Conservation (phyloP, 257 asterid genomes). For the Avicennia marina region DNA sequence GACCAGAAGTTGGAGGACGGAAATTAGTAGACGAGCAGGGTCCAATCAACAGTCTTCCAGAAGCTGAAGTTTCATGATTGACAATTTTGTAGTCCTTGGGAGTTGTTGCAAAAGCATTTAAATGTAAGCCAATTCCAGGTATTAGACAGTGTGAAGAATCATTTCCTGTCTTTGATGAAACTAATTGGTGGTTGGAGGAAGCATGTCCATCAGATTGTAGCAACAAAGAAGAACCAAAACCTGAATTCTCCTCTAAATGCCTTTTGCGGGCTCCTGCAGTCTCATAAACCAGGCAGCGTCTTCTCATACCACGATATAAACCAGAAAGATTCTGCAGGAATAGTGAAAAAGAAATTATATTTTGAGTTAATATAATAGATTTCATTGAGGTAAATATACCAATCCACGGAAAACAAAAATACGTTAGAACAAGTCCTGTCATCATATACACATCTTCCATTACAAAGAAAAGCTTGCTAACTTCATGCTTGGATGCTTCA, state of each 20-base stretch:
- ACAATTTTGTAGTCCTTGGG: constrained; percentile 41
- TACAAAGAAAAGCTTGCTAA: too few species aligned
- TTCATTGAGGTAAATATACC: not conserved
- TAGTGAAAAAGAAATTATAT: not conserved
- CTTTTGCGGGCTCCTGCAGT: constrained; percentile 47
- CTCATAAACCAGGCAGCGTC: constrained; percentile 80
- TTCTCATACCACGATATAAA: constrained; percentile 71
- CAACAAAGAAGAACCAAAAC: constrained; percentile 39
- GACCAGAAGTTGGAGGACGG: constrained; percentile 27
- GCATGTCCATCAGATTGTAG: constrained; percentile 29
- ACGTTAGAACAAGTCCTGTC: too few species aligned
- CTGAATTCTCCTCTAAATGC: constrained; percentile 38
- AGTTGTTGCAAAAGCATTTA: constrained; percentile 68
- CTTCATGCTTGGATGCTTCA: not conserved
- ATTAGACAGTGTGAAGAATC: constrained; percentile 39
- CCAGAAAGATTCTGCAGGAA: constrained; percentile 48
- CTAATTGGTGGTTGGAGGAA: constrained; percentile 30
- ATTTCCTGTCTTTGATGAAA: constrained; percentile 23
- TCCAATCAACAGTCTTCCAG: constrained; percentile 45
- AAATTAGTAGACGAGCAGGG: constrained; percentile 33
- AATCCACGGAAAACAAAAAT: too few species aligned
- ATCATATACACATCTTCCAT: too few species aligned
- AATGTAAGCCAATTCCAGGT: constrained; percentile 88
- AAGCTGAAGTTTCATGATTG: constrained; percentile 45
- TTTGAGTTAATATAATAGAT: not conserved